Evolutionary conservation across 2,329 filamentous ascomycete species (phyloP).

Genomic region (Fusarium sp.): DNA sequence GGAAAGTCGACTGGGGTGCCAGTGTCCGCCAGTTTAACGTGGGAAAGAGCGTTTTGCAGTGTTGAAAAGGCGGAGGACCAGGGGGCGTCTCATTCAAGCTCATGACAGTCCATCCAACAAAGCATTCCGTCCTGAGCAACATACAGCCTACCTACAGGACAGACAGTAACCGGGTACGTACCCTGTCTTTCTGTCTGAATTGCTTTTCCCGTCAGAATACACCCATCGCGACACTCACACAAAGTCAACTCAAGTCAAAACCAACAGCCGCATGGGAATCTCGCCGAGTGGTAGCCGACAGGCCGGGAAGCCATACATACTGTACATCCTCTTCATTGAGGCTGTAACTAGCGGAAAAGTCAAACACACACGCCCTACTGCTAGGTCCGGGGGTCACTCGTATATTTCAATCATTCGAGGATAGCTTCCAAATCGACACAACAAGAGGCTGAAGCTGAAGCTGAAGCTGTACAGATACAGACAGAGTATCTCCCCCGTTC

Average conservation of each 20-base stretch:
- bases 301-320: constrained; percentile 22
- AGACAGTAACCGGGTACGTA: constrained; percentile 4
- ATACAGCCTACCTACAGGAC: too few relatives aligned
- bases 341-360: constrained; percentile 31
- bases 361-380: constrained; percentile 8
- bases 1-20: constrained; percentile 22
- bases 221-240: constrained; percentile 22
- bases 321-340: constrained; percentile 8
- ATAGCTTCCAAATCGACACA: constrained; percentile 2
- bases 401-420: neutral
- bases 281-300: constrained; percentile 43
- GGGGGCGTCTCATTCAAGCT: constrained; percentile 6
- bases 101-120: neutral
- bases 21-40: constrained; percentile 47
- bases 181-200: neutral
- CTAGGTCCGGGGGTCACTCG: neutral
- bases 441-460: constrained; percentile 4
- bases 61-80: constrained; percentile 47
- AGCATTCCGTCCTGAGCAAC: too few relatives aligned
- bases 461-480: neutral
- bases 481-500: neutral
- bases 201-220: neutral
- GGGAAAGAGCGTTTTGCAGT: constrained; percentile 38
- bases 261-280: constrained; percentile 34
- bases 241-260: neutral